A percentile compares a stretch with the other conserved stretches of the same genome.
These are phyloP conservation scores for Fistulinella prunicolor DNA, from an alignment of 768 basidiomycete species.

Conservation along the genomic window DNA sequence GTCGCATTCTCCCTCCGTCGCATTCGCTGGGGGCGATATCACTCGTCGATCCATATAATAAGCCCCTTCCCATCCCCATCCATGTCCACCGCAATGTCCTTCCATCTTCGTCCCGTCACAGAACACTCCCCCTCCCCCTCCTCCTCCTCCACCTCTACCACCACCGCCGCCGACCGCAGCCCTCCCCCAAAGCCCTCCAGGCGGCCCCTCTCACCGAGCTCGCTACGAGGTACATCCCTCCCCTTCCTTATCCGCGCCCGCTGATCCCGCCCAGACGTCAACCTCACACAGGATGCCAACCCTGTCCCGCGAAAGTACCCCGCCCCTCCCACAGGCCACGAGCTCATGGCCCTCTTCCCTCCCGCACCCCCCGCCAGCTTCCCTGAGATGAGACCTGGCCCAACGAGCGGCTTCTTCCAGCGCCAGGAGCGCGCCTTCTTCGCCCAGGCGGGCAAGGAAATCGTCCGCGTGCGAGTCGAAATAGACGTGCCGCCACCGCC, in stretches of 20 bases:
- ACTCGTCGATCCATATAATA: not conserved
- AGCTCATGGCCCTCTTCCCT: slow-evolving; percentile 84
- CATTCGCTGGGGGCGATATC: slow-evolving; percentile 15
- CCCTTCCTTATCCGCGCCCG: not conserved
- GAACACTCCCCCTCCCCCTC: slow-evolving; percentile 50
- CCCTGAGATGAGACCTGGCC: slow-evolving; percentile 54
- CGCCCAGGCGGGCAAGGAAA: slow-evolving; percentile 73
- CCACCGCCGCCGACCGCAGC: slow-evolving; percentile 45
- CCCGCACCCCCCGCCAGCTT: slow-evolving; percentile 59
- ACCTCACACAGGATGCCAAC: slow-evolving; percentile 53
- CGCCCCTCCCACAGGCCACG: slow-evolving; percentile 75
- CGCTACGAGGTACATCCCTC: slow-evolving; percentile 48
- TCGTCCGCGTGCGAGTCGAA: slow-evolving; percentile 71
- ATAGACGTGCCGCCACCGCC: slow-evolving; percentile 48
- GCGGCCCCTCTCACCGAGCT: slow-evolving; percentile 61
- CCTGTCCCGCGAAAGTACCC: slow-evolving; percentile 59
- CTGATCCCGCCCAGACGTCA: slow-evolving; percentile 50
- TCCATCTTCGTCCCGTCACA: slow-evolving; percentile 57
- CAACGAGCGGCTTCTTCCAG: slow-evolving; percentile 72
- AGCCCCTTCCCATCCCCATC: slow-evolving; percentile 1
- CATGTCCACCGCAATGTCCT: slow-evolving; percentile 45
- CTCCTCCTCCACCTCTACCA: slow-evolving; percentile 49
- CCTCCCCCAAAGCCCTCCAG: slow-evolving; percentile 38
- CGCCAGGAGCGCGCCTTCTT: slow-evolving; percentile 80
- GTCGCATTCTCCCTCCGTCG: slow-evolving; percentile 20